Evolutionary conservation across 106 monocot genomes (phyloP), one percentile per base, ranked within the genome.

Genomic region (Platanthera zijinensis): DNA sequence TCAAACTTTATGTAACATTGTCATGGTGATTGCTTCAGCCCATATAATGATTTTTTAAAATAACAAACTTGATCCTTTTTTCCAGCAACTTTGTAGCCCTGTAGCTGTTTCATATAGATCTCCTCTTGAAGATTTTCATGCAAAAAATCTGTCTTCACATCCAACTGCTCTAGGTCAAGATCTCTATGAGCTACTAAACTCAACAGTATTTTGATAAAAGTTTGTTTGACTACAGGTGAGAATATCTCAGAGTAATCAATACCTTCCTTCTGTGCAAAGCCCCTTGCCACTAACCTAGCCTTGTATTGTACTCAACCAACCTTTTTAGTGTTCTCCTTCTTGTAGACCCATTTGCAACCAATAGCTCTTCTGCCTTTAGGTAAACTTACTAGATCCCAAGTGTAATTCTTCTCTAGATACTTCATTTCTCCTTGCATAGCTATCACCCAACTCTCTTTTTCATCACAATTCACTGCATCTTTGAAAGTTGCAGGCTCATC

Each of bases 1-100:
- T 81, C 69, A 64, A 80, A 81, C 1, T 48, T 13, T 14, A 53
- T 75, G 13, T 81, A 75, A 52, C 75, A 69, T 11, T 74, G 52
- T 14, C 48, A 57, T 1, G 21, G 52, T 10, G 69, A 69, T n/a
- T 82, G 21, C 12, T 73, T 77, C 18, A 82, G 12, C 10, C 63
- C 51, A 74, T 83, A 78, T 0, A 74, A 9, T 0, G 53, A 74
- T 9, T 68, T 74, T n/a, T 53, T 67, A 0, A 82, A 51, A 10
- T 2, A 21, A n/a, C 56, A 83, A 6, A 78, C 73, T 7, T 75
- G 10, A 52, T 74, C 50, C 19, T 73, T 47, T 13, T 74, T 73
- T 0, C 47, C 46, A 18, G 3, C 14, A 39, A 52, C 15, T 19
- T 22, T 46, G 11, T 52, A 82, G 0, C 78, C 52, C 48, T 73